Evolutionary conservation across 2,329 filamentous ascomycete species (phyloP).

Genomic region (Fusarium kyushuense): DNA sequence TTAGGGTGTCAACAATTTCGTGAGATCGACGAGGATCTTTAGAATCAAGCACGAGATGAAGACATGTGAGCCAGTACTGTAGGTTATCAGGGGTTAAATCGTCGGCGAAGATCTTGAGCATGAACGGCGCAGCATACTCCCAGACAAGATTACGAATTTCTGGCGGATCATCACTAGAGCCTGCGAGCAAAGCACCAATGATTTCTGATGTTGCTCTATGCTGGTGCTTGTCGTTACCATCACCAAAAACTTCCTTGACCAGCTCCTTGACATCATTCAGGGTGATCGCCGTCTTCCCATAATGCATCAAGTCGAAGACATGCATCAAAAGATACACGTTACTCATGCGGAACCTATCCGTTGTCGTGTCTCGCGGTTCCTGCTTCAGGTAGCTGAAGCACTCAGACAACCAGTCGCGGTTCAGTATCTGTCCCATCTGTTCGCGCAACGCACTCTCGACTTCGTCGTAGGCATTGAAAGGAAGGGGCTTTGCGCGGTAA

Average conservation of each 20-base stretch:
- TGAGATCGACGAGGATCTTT: constrained; percentile 90
- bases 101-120: constrained; percentile 88
- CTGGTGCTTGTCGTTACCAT: constrained; percentile 97
- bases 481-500: constrained; percentile 77
- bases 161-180: constrained; percentile 80
- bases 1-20: constrained; percentile 85
- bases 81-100: constrained; percentile 94
- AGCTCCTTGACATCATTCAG: constrained; percentile 91
- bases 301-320: constrained; percentile 89
- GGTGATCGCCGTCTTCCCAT: constrained; percentile 79
- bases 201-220: constrained; percentile 97
- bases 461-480: constrained; percentile 80
- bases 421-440: constrained; percentile 84
- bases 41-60: constrained; percentile 88
- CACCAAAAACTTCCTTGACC: constrained; percentile 81
- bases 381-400: constrained; percentile 97
- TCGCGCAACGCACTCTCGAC: constrained; percentile 78
- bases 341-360: constrained; percentile 90
- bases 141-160: constrained; percentile 82
- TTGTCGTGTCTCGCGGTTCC: constrained; percentile 83
- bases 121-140: constrained; percentile 89
- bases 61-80: constrained; percentile 92
- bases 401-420: constrained; percentile 85
- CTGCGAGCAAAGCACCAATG: constrained; percentile 83
- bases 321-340: constrained; percentile 89